A percentile compares a stretch with the other conserved stretches of the same genome.
Evolutionary conservation across 306 rosid species (phyloP).

Genomic region (Corylus avellana): DNA sequence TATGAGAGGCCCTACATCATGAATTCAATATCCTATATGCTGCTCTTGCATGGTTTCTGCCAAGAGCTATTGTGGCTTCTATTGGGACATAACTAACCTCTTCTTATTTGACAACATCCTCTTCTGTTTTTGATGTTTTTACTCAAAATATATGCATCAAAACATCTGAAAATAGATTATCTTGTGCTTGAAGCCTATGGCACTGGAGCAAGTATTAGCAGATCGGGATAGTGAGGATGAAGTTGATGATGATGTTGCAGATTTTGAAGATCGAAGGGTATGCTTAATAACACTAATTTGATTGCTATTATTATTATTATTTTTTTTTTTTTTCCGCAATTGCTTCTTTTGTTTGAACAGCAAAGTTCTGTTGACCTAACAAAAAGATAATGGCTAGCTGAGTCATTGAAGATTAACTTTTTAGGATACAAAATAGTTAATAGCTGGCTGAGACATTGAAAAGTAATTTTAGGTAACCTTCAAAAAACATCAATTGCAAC

Average conservation of each 20-base stretch:
- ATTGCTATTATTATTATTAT: constrained; percentile 1
- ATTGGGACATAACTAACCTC: not conserved
- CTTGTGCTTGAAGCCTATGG: constrained; percentile 68
- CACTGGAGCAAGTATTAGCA: constrained; percentile 59
- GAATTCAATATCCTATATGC: not conserved
- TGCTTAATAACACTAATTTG: constrained; percentile 10
- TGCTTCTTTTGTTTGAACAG: constrained; percentile 17
- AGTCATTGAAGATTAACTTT: constrained; percentile 17
- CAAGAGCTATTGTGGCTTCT: not conserved
- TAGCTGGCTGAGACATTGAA: constrained; percentile 14
- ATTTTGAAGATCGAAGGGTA: constrained; percentile 75
- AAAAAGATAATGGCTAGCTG: not conserved
- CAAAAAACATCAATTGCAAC: not conserved
- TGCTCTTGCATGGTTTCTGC: not conserved
- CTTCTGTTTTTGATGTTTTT: not conserved
- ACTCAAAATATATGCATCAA: not conserved
- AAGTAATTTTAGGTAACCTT: constrained; percentile 11
- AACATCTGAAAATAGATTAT: not conserved
- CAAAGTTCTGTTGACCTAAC: constrained; percentile 13
- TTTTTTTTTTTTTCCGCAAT: not conserved
- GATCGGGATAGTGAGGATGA: constrained; percentile 87
- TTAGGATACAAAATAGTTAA: constrained; percentile 6
- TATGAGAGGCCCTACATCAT: not conserved
- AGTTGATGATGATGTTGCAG: constrained; percentile 71
- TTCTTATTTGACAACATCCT: not conserved